These are phyloP conservation scores for Monosporascus sp. DNA, from an alignment of 2,329 filamentous ascomycete genomes.

Conservation along the genomic window DNA sequence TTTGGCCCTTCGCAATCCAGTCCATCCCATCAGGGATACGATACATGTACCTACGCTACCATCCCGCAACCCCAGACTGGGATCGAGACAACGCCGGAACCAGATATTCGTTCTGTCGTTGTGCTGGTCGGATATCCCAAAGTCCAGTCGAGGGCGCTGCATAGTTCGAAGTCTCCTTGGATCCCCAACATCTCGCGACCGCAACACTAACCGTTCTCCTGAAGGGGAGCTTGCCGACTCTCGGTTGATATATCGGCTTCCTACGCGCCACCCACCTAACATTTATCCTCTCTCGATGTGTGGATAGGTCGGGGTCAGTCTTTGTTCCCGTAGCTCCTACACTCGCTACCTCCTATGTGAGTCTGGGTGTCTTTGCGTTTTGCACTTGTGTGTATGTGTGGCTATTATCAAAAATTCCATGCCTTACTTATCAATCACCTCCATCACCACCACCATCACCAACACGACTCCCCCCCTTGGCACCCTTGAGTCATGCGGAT, in stretches of 20 bases:
- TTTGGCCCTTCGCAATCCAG: background rate
- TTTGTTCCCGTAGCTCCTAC: background rate
- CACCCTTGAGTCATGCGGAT: background rate
- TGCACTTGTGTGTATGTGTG: background rate
- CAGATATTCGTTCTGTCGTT: background rate
- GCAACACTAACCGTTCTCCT: background rate
- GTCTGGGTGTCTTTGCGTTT: background rate
- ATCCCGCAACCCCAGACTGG: background rate
- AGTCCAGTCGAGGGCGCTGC: background rate
- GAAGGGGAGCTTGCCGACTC: background rate
- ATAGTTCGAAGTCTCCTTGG: no score
- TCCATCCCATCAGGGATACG: no score
- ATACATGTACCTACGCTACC: background rate
- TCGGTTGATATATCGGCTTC: background rate
- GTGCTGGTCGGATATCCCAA: background rate
- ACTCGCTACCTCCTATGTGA: background rate
- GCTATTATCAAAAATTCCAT: background rate
- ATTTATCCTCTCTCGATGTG: background rate
- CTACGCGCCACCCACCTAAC: background rate
- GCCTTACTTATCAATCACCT: background rate
- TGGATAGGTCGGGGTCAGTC: background rate
- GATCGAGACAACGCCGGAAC: background rate
- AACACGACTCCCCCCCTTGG: background rate
- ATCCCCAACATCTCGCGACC: background rate
- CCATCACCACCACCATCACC: background rate